phyloP scores from a whole-genome alignment of 2,329 filamentous ascomycete species.

The Colletotrichum chlorophyti region DNA sequence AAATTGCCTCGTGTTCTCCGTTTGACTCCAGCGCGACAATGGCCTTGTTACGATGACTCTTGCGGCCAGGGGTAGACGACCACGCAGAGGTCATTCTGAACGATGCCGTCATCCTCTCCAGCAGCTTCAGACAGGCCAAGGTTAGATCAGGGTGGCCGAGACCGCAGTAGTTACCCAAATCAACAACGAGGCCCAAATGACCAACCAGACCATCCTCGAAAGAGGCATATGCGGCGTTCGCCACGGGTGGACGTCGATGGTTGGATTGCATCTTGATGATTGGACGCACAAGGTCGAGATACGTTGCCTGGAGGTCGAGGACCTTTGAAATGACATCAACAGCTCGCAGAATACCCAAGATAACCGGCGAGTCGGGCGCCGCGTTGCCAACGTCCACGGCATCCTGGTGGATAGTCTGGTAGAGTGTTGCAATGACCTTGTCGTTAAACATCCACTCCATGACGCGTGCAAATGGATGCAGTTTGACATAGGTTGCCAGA shows the following conservation, averaged over 20 bases:
- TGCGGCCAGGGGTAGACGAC: conserved; percentile 40
- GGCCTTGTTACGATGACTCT: conserved; percentile 76
- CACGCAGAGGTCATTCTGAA: conserved; percentile 78
- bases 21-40: conserved; percentile 88
- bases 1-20: conserved; percentile 80
- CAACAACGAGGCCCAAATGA: conserved; percentile 78
- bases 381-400: conserved; percentile 74
- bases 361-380: conserved; percentile 78
- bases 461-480: conserved; percentile 91
- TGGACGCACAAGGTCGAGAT: conserved; percentile 86
- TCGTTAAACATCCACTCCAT: conserved; percentile 99
- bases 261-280: conserved; percentile 72
- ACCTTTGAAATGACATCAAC: conserved; percentile 85
- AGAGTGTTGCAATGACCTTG: conserved; percentile 80
- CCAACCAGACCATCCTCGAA: conserved; percentile 92
- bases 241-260: conserved; percentile 65
- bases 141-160: conserved; percentile 83
- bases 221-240: conserved; percentile 80
- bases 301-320: conserved; percentile 88
- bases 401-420: conserved; percentile 80
- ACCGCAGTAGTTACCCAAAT: conserved; percentile 86
- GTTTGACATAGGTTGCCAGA: conserved; percentile 78
- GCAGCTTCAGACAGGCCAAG: conserved; percentile 78
- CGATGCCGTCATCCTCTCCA: conserved; percentile 88
- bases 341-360: conserved; percentile 79